These are phyloP conservation scores for Solanum dulcamara DNA, from an alignment of 257 asterid species.

Conservation along the genomic window DNA sequence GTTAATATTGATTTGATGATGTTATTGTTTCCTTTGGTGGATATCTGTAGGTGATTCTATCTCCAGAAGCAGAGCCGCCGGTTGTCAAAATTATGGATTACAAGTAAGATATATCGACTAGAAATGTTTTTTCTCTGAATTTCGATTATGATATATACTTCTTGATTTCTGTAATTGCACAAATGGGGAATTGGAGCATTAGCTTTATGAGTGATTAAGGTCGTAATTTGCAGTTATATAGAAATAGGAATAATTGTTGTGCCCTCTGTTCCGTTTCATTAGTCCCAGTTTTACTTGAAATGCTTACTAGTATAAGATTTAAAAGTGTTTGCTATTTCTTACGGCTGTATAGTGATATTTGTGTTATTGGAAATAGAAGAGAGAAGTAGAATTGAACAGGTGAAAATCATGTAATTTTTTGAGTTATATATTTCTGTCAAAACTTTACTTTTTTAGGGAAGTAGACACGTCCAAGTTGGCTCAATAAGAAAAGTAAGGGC, in stretches of 20 bases:
- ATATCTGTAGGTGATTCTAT: constrained; percentile 63
- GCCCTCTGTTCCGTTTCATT: background rate
- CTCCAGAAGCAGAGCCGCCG: constrained; percentile 96
- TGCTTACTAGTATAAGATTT: background rate
- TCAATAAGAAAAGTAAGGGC: background rate
- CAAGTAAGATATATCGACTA: constrained; percentile 43
- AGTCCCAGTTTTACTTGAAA: background rate
- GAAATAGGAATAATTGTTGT: background rate
- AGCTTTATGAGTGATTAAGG: background rate
- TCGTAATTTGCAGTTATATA: background rate
- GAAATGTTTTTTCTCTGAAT: background rate
- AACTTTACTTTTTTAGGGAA: background rate
- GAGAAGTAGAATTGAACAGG: background rate
- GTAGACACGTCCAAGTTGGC: background rate
- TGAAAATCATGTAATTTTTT: background rate
- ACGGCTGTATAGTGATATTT: background rate
- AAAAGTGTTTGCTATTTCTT: background rate
- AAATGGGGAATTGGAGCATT: background rate
- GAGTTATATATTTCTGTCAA: background rate
- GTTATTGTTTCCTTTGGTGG: constrained; percentile 2
- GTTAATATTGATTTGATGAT: background rate
- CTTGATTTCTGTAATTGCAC: background rate
- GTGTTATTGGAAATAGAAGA: background rate
- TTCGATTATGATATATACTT: background rate
- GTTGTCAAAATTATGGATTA: constrained; percentile 91